These are phyloP conservation scores for Lachancea quebecensis DNA, from an alignment of 805 yeast genomes.

Conservation along the genomic window DNA sequence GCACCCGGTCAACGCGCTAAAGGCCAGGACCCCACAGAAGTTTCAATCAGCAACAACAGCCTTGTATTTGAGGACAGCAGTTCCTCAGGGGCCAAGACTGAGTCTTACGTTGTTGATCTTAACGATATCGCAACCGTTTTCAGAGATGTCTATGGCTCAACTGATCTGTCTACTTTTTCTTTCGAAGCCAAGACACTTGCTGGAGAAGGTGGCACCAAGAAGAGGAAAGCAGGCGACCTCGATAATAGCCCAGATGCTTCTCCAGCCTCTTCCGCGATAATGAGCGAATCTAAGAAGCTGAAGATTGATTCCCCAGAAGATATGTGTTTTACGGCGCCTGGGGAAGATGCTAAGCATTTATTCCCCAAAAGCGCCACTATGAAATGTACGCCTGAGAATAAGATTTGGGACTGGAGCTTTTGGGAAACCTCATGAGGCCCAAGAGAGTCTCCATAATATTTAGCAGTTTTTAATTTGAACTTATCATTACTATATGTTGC, in stretches of 20 bases:
- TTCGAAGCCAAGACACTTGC: slow-evolving; percentile 9
- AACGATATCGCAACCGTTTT: slow-evolving; percentile 22
- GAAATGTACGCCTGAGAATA: slow-evolving; percentile 1
- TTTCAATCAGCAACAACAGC: slow-evolving; percentile 19
- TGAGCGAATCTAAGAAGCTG: slow-evolving; percentile 30
- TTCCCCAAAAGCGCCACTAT: neutral
- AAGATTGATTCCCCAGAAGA: slow-evolving; percentile 33
- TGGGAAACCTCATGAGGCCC: slow-evolving; percentile 15
- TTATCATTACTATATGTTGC: neutral
- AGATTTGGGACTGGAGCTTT: slow-evolving; percentile 30
- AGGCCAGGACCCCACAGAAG: slow-evolving; percentile 27
- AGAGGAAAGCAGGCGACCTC: slow-evolving; percentile 24
- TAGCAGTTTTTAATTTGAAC: neutral
- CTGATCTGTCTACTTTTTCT: slow-evolving; percentile 14
- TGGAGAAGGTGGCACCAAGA: slow-evolving; percentile 12
- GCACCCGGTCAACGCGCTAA: slow-evolving; percentile 25
- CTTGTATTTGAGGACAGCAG: slow-evolving; percentile 22
- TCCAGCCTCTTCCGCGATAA: slow-evolving; percentile 20
- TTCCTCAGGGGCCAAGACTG: slow-evolving; percentile 9
- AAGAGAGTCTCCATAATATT: neutral
- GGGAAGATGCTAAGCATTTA: slow-evolving; percentile 3
- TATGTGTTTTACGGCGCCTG: slow-evolving; percentile 17
- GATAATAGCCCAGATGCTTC: slow-evolving; percentile 23
- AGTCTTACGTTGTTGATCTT: slow-evolving; percentile 15
- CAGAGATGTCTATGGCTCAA: slow-evolving; percentile 17